phyloP scores from a whole-genome alignment of 768 basidiomycete species.

The Sporobolomyces pararoseus region DNA sequence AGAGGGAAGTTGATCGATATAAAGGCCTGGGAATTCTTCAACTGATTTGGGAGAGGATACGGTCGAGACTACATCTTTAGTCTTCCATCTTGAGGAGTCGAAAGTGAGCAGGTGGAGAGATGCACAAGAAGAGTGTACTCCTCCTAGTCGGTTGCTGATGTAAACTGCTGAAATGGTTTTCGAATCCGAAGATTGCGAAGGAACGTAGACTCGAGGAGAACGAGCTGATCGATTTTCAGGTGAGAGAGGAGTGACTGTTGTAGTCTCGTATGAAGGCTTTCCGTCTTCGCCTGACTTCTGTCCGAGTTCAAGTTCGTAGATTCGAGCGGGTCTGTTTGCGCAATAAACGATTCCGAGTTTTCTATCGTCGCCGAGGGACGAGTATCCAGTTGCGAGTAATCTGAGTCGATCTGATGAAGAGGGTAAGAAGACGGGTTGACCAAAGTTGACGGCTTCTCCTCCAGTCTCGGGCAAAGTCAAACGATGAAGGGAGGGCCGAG shows the following conservation, averaged over 20 bases:
- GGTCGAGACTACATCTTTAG: neutral
- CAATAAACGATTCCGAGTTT: conserved; percentile 62
- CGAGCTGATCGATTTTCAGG: conserved; percentile 55
- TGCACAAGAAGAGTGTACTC: conserved; percentile 61
- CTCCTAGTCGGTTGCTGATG: conserved; percentile 59
- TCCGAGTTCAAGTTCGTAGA: conserved; percentile 57
- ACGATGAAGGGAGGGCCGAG: conserved; percentile 11
- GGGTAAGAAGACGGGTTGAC: conserved; percentile 59
- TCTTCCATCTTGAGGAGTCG: neutral
- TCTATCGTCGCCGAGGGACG: conserved; percentile 59
- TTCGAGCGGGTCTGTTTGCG: conserved; percentile 59
- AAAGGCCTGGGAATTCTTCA: conserved; percentile 62
- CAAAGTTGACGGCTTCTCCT: conserved; percentile 50
- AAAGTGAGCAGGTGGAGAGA: conserved; percentile 56
- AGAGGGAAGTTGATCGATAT: conserved; percentile 55
- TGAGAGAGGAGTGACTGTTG: conserved; percentile 6
- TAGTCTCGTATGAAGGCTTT: neutral
- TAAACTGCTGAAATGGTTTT: conserved; percentile 50
- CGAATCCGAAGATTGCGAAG: neutral
- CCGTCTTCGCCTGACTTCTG: neutral
- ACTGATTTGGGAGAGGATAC: conserved; percentile 2
- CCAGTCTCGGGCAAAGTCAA: conserved; percentile 15
- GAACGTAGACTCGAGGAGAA: conserved; percentile 58
- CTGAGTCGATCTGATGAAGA: conserved; percentile 9
- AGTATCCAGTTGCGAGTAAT: conserved; percentile 63